Evolutionary conservation across 371 early-diverging fungal species (phyloP), one percentile per base, ranked within the genome.

Genomic region (Circinella minor): DNA sequence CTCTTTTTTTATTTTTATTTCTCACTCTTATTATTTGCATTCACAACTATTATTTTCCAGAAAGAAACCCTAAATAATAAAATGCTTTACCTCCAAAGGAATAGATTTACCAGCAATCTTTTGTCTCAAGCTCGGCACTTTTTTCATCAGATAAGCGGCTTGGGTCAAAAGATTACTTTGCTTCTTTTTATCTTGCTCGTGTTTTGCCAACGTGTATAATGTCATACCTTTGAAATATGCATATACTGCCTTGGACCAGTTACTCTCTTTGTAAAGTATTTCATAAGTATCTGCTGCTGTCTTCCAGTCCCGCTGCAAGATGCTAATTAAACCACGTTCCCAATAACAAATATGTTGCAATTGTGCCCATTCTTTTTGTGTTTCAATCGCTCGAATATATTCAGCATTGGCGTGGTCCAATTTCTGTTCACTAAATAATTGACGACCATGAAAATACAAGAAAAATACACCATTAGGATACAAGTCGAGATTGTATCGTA

Each of bases 81-180:
- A 47, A 47, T 47, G 15, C 51, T n/a, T 77, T 75, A 80, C 76
- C 81, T 92, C 92, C 17, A 92, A 66, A 11, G 92, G 90, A 36
- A 93, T 84, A 1, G 88, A 86, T 73, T 90, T 89, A 38, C 93
- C 93, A 20, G 92, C 93, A 49, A 93, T 86, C 74, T 88, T 89
- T 76, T 87, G 86, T 67, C 73, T 77, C 20, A 80, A 65, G 36
- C 73, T 71, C 0, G 88, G 83, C 36, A 93, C 88, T 9, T 78
- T 76, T 27, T 72, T 77, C 82, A 93, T 83, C 74, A 86, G 69
- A 18, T 69, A 78, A 8, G 47, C 51, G 27, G 68, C 74, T 43
- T 75, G 64, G 9, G 67, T 43, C 60, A 72, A 55, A 0, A 61
- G 46, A n/a, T 64, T 36, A 8, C n/a, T 18, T 36, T 60, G 37